Evolutionary conservation across 257 asterid species (phyloP), one percentile per base, ranked within the genome.

Genomic region (Plantago major): DNA sequence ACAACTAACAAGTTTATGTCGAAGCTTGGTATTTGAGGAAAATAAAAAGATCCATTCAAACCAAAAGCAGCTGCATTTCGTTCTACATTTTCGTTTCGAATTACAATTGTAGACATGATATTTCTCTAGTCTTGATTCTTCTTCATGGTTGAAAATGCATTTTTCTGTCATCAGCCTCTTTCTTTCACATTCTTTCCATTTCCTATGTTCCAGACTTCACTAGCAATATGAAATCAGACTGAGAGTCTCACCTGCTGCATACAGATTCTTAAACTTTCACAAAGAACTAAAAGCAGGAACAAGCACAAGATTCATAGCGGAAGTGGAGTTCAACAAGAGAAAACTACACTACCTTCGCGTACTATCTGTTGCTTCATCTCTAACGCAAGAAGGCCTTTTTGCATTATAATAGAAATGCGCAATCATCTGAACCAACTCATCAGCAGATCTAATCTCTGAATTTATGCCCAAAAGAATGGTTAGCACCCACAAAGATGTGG

Each of bases 391-490:
- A 70, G 99, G 96, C 71, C 71, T 84, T 63, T 79, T 89, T 0
- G 96, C 97, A 3, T 92, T 92, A 52, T 86, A 89, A 75, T 78
- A 86, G 76, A 92, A 84, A 64, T 92, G 77, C 3, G 99, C 97
- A 46, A 92, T 92, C 95, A 89, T 89, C 72, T 82, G 89, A 62
- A 92, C 96, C 78, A 92, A 65, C 77, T 86, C 95, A 52, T 92
- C 89, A 52, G 94, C 81, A 26, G 85, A 76, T 71, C 84, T 84
- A 26, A 16, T 43, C 26, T 85, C 99, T 92, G 93, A 78, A 33
- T 75, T 46, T 63, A 65, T 9, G 47, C 44, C 40, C 42, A 69
- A 55, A 10, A 28, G 15, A 56, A 59, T 18, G 62, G 64, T 37
- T 67, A 26, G 38, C 30, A 42, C 12, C 51, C 22, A 38, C 9